Conservation (phyloP, 2,329 filamentous ascomycete genomes). For the Penicillium sp. region DNA sequence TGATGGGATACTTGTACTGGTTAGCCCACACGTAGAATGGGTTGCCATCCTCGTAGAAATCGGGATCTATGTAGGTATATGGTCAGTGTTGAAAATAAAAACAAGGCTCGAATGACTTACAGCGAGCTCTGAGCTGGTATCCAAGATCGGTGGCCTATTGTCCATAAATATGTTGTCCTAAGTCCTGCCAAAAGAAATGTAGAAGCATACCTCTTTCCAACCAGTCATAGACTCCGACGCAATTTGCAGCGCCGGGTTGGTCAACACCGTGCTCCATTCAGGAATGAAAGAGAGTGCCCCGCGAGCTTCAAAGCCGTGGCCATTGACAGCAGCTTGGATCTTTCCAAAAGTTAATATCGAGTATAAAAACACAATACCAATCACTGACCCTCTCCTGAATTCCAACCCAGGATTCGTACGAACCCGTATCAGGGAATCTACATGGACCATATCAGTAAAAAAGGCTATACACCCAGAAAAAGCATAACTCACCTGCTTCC, state of each 20-base stretch:
- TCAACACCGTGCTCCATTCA: constrained; percentile 60
- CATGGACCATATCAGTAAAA: background rate
- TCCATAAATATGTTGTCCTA: constrained; percentile 3
- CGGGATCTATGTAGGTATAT: constrained; percentile 42
- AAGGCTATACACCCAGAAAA: background rate
- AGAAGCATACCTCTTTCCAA: constrained; percentile 53
- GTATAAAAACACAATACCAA: background rate
- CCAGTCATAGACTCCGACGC: constrained; percentile 62
- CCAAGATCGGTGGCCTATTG: constrained; percentile 18
- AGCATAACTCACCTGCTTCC: constrained; percentile 55
- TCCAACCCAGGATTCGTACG: constrained; percentile 58
- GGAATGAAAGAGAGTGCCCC: constrained; percentile 59
- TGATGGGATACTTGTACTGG: constrained; percentile 57
- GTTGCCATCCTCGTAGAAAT: constrained; percentile 51
- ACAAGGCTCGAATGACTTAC: constrained; percentile 7
- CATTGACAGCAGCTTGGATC: constrained; percentile 49
- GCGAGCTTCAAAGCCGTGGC: constrained; percentile 51
- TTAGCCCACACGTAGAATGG: constrained; percentile 66
- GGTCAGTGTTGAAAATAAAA: background rate
- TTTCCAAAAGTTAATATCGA: constrained; percentile 24
- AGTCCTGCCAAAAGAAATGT: constrained; percentile 44
- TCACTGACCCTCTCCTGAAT: constrained; percentile 28
- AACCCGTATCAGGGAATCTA: constrained; percentile 55
- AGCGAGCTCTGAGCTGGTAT: constrained; percentile 20
- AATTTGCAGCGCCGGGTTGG: constrained; percentile 57